These are phyloP conservation scores for Amanita thiersii DNA, from an alignment of 768 basidiomycete genomes.

Conservation along the genomic window DNA sequence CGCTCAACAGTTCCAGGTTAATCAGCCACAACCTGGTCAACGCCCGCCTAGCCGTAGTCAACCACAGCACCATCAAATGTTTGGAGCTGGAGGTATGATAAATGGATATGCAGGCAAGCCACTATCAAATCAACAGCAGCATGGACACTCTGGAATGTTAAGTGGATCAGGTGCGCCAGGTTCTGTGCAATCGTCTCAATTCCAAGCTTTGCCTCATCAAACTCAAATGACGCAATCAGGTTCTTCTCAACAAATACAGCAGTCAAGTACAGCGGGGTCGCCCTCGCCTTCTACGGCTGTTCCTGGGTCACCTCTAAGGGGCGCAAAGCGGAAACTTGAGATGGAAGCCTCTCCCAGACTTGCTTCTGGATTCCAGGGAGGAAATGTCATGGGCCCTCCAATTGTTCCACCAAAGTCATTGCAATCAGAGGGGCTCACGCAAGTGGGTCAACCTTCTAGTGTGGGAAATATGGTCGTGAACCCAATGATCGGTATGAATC, in stretches of 20 bases:
- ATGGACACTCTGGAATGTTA: neutral
- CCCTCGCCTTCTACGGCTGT: slow-evolving; percentile 9
- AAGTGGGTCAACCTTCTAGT: slow-evolving; percentile 9
- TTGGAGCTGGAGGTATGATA: slow-evolving; percentile 1
- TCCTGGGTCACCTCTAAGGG: slow-evolving; percentile 21
- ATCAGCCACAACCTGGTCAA: neutral
- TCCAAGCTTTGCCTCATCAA: slow-evolving; percentile 12
- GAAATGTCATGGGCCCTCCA: slow-evolving; percentile 16
- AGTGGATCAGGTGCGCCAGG: slow-evolving; percentile 2
- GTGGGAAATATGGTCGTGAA: slow-evolving; percentile 13
- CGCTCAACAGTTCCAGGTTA: slow-evolving; percentile 8
- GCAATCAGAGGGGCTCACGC: slow-evolving; percentile 6
- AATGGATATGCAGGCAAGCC: slow-evolving; percentile 9
- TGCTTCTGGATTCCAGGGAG: slow-evolving; percentile 5
- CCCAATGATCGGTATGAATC: slow-evolving; percentile 12
- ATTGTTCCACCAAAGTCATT: slow-evolving; percentile 8
- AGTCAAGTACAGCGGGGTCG: slow-evolving; percentile 5
- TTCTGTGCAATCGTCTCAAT: slow-evolving; percentile 13
- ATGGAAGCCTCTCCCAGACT: slow-evolving; percentile 17
- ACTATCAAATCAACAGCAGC: neutral
- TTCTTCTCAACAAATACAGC: slow-evolving; percentile 9
- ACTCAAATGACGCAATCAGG: slow-evolving; percentile 11
- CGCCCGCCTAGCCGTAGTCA: slow-evolving; percentile 12
- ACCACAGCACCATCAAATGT: slow-evolving; percentile 9
- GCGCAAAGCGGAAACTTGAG: slow-evolving; percentile 21